Evolutionary conservation across 345 rosid genomes (phyloP), one percentile per base, ranked within the genome.

Genomic region (Hirschfeldia incana): DNA sequence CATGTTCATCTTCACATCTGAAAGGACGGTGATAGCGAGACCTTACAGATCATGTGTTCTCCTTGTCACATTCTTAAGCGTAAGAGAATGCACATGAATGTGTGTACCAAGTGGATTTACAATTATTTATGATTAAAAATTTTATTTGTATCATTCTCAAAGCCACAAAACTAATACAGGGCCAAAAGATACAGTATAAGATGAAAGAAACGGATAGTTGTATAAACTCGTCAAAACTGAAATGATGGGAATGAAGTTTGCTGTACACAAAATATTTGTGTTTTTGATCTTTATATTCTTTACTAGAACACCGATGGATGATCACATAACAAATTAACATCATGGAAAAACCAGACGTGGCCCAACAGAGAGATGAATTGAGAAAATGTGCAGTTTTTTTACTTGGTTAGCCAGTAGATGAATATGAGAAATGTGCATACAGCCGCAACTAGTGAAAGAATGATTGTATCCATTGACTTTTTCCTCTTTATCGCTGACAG

Each of bases 381-480:
- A 70, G 36, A 60, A 42, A 78, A 78, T 11, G 71, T 15, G 53
- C 72, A 42, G 75, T 73, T 81, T 66, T 85, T 82, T 86, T 82
- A 93, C 91, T 93, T 95, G 79, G 90, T 87, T 88, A 95, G 71
- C 99, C 99, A 95, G 80, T 95, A 93, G 76, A 95, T 86, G 70
- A 95, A 87, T 70, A 95, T 93, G 71, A 93, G 97, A 84, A 95
- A 91, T 0, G 90, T 89, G 93, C 99, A 95, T 21, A 91, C 91
- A 9, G 99, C 93, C 21, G 98, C 98, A 32, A 95, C 97, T 10
- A 95, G 97, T 66, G 99, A 89, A 67, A 95, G 90, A 74, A 93
- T 93, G 80, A 95, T 87, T 16, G 97, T 85, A 77, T 95, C 99
- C 98, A 91, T 87, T 0, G 99, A 95, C 87, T 92, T 93, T 85